Base-by-base conservation (phyloP, 1,284 basidiomycete species). In the Garcileccinum viscosum region DNA sequence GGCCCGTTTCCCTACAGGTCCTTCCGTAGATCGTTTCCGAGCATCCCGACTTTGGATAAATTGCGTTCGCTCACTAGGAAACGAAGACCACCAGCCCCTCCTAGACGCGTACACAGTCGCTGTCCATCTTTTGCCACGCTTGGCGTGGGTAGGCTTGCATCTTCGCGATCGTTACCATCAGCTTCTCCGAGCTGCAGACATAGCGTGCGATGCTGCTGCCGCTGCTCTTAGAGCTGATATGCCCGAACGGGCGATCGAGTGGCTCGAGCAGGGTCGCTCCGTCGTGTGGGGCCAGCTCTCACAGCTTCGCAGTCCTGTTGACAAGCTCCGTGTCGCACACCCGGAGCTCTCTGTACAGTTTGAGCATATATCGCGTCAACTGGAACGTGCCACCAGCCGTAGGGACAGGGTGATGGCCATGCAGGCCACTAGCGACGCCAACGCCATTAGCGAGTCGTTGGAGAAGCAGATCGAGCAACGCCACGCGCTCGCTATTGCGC, bases 231-330 rank as follows among this genome's bases (percentile, higher is more conserved):
- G n/a, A 27, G 27, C 15, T 11, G 7, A 42, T 19, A 22, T 27
- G 15, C 37, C 38, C 5, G 61, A 42, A 32, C 37, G 27, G 17
- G 37, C 61, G 5, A 38, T 62, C 5, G 30, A 62, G 30, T 42
- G 37, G 37, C 61, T 62, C 9, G 61, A 62, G 30, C 61, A 62
- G 30, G 61, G 61, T 8, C 61, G 38, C 30, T 40, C 19, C 19
- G 17, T 62, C 4, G 37, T 42, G 17, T 62, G 61, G 61, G 15
- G 19, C 15, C 61, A 62, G 12, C 61, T 62, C 37, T 30, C 11
- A 14, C 65, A 67, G 17, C 65, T 71, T 32, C 63, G 69, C 4
- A 67, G 44, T 1, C 61, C 69, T 0, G 7, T 56, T 5, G 69
- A 70, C 14, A 42, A 64, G 27, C 38, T 67, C 24, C 69, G 30